phyloP scores from a whole-genome alignment of 208 protist species.

The Acanthamoeba triangularis region DNA sequence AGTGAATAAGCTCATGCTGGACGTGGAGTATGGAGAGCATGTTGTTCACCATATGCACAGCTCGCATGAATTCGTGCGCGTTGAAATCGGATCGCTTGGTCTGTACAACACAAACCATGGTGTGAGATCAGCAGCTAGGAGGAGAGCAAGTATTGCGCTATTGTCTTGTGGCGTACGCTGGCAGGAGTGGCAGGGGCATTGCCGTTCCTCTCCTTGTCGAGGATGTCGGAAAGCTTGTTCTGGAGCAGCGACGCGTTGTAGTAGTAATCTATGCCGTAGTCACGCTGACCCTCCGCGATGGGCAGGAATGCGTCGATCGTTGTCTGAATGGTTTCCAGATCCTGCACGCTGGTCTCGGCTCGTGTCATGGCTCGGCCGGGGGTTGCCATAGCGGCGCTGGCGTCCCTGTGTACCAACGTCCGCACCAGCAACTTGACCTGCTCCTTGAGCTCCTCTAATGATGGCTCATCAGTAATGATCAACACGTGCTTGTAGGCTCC shows the following conservation, averaged over 20 bases:
- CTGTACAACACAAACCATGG: not conserved
- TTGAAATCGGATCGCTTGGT: not conserved
- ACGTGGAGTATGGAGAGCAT: not conserved
- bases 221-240: not conserved
- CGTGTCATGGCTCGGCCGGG: too few relatives aligned
- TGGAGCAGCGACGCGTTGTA: conserved; percentile 9
- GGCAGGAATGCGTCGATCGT: not conserved
- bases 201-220: not conserved
- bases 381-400: too few relatives aligned
- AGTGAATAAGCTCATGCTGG: not conserved
- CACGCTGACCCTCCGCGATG: not conserved
- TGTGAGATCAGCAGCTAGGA: not conserved
- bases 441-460: not conserved
- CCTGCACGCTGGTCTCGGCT: not conserved
- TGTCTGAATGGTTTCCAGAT: not conserved
- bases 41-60: not conserved
- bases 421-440: not conserved
- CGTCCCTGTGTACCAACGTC: not conserved
- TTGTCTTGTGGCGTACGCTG: not conserved
- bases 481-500: not conserved
- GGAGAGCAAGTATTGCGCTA: not conserved
- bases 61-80: not conserved
- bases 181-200: not conserved
- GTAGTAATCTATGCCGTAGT: conserved; percentile 4
- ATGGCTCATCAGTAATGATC: not conserved